Conservation (phyloP, 371 early-diverging fungal species). For the Dipsacomyces acuminosporus region DNA sequence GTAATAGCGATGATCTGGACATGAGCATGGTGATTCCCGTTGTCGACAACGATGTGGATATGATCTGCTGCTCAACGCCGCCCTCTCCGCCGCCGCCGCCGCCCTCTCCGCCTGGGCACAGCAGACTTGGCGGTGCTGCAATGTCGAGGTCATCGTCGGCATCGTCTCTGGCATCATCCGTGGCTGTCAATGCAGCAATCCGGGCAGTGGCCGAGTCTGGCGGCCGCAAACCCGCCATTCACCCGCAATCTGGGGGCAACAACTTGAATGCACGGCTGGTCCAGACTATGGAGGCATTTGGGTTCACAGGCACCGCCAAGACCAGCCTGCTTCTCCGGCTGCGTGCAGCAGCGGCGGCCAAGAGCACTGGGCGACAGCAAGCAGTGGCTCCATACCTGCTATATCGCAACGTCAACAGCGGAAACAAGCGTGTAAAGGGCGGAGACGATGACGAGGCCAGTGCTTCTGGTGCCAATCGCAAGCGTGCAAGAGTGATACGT, state of each 20-base stretch:
- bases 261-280: conserved; percentile 37
- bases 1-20: conserved; percentile 17
- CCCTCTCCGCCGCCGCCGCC: conserved; percentile 38
- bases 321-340: conserved; percentile 33
- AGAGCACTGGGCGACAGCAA: conserved; percentile 38
- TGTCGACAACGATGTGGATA: conserved; percentile 20
- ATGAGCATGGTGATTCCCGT: conserved; percentile 31
- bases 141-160: conserved; percentile 1
- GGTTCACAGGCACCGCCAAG: conserved; percentile 39
- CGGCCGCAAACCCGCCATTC: neutral
- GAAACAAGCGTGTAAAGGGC: neutral
- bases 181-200: too few relatives aligned
- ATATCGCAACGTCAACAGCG: conserved; percentile 11
- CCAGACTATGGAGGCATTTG: conserved; percentile 45
- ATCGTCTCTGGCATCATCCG: neutral
- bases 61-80: conserved; percentile 38
- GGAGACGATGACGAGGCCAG: conserved; percentile 4
- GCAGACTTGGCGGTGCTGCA: neutral
- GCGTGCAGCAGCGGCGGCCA: conserved; percentile 44
- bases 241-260: conserved; percentile 8
- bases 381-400: conserved; percentile 43
- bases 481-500: conserved; percentile 35
- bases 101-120: neutral
- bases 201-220: conserved; percentile 6
- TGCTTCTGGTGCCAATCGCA: conserved; percentile 9